Evolutionary conservation across 768 basidiomycete species (phyloP), one percentile per base, ranked within the genome.

Genomic region (Hemileccinum impolitum): DNA sequence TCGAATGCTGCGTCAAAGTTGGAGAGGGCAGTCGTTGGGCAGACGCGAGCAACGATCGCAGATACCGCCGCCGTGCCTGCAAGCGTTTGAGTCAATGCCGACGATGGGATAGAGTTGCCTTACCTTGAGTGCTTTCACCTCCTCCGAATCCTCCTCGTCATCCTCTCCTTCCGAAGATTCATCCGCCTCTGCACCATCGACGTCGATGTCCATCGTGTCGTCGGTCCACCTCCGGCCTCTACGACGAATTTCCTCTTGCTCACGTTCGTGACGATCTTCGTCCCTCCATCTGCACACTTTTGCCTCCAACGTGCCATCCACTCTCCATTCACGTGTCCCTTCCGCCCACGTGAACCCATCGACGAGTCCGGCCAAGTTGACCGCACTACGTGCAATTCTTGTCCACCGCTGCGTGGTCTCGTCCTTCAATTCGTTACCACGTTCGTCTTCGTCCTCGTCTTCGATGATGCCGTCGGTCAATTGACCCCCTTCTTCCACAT

Each of bases 101-200:
- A 50, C 39, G 37, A 41, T 32, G 45, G 21, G n/a, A 38, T 26
- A 25, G 3, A 48, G 7, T 51, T 21, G 56, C 68, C 0, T 44
- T 61, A 90, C 90, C 83, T 91, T 92, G 45, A 94, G 75, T n/a
- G 77, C 84, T 59, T 77, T 82, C 32, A 94, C 80, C 59, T 88
- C 84, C 18, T 82, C 80, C 9, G 81, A 75, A 61, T 90, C 88
- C 37, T 79, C 75, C 51, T 81, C 83, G 46, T 86, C 81, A 21
- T 84, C 82, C 41, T 77, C 75, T 40, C 65, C 62, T 30, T 73
- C 56, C 69, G 60, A 67, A 0, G 58, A 78, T 11, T 80, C 82
- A 14, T 73, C 78, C 11, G 68, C 72, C 12, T 70, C 75, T 4
- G 66, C 69, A 35, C 77, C 80, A 4, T 79, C 81, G 9, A 69